Evolutionary conservation across 106 monocot species (phyloP).

Genomic region (Gastrodia elata): DNA sequence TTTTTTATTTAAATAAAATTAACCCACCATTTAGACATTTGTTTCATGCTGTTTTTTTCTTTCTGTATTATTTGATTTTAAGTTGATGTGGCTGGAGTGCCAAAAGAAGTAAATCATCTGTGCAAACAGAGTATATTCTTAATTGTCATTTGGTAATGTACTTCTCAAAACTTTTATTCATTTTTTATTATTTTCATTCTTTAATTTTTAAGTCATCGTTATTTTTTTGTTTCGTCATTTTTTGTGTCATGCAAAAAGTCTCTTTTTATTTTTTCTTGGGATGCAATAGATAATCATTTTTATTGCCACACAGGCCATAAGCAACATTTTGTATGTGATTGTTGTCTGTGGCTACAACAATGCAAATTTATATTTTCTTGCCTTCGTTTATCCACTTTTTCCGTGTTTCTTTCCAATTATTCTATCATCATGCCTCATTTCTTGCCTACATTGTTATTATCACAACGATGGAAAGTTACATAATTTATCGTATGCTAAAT

Average conservation of each 20-base stretch:
- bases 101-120: neutral
- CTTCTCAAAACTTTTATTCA: neutral
- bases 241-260: no score
- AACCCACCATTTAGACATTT: neutral
- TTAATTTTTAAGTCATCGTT: neutral
- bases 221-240: neutral
- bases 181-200: neutral
- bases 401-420: neutral
- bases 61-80: neutral
- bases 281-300: neutral
- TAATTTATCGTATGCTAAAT: no score
- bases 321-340: neutral
- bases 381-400: neutral
- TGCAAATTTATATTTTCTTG: neutral
- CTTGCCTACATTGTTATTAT: neutral
- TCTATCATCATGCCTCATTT: neutral
- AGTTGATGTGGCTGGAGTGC: neutral
- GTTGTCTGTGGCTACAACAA: neutral
- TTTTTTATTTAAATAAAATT: neutral
- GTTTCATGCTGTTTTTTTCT: neutral
- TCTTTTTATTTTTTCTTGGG: no score
- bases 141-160: neutral
- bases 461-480: no score
- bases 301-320: neutral
- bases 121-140: neutral